Evolutionary conservation across 192 early-diverging fungal genomes (phyloP), one percentile per base, ranked within the genome.

Genomic region (Borealophlyctis nickersoniae): DNA sequence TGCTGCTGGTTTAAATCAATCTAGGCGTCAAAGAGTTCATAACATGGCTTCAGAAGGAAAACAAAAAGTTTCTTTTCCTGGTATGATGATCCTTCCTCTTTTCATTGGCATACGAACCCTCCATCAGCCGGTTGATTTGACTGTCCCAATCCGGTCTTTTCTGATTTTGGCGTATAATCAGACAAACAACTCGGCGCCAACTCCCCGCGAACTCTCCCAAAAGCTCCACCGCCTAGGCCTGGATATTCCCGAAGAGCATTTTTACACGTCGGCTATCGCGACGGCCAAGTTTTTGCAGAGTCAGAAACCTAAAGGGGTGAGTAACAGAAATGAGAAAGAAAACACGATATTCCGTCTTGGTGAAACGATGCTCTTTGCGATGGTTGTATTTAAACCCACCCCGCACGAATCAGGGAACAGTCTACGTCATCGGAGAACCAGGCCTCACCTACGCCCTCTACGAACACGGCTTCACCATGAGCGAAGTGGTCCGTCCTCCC

Each of bases 131-230:
- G 11, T n/a, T n/a, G 45, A 11, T 13, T 13, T 48, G 45, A 13
- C n/a, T n/a, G 9, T 48, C n/a, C 11, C 45, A 48, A n/a, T 48
- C 45, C 45, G 45, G 45, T n/a, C 11, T n/a, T 13, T n/a, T 48
- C 45, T 62, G n/a, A n/a, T n/a, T n/a, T n/a, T n/a, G n/a, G n/a
- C n/a, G n/a, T n/a, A n/a, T n/a, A n/a, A 53, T 24, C 52, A 74
- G 73, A 86, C 84, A 27, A 86, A 86, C 76, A 86, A 86, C 70
- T 80, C 77, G 49, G 79, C 81, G 30, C 81, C 81, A 23, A 86
- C 84, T 27, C 84, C 84, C 14, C 66, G 75, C 57, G 84, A 86
- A 60, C 73, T 86, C n/a, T 74, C 78, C 14, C 65, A 74, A 35
- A 86, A 86, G 66, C 55, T 86, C 29, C 30, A 59, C 13, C 73